These are phyloP conservation scores for Rhizopus microsporus DNA, from an alignment of 371 early-diverging fungal genomes.

Conservation along the genomic window DNA sequence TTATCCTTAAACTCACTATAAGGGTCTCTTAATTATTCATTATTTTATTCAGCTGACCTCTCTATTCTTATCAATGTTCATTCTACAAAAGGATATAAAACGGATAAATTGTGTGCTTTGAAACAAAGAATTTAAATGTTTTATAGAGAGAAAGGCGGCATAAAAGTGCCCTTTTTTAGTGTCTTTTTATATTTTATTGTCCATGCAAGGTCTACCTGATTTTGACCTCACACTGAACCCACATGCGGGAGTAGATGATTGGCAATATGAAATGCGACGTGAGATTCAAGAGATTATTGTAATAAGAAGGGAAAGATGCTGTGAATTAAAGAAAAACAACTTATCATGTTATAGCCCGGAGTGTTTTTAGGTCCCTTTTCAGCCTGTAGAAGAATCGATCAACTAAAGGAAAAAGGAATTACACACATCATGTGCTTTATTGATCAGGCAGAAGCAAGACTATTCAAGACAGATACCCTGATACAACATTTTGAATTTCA, in stretches of 20 bases:
- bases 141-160: neutral
- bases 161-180: constrained; percentile 6
- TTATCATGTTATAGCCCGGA: constrained; percentile 47
- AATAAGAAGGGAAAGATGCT: constrained; percentile 4
- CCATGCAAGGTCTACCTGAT: constrained; percentile 1
- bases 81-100: constrained; percentile 9
- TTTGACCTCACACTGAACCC: constrained; percentile 10
- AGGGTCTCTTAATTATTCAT: too few relatives aligned
- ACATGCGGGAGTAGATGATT: constrained; percentile 49
- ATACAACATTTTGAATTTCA: constrained; percentile 25
- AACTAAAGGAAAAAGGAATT: constrained; percentile 57
- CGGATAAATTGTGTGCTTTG: constrained; percentile 44
- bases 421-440: constrained; percentile 78
- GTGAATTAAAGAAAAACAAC: neutral
- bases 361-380: constrained; percentile 82
- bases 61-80: too few relatives aligned
- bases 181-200: constrained; percentile 1
- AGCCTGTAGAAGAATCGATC: constrained; percentile 59
- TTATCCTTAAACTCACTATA: too few relatives aligned
- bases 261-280: constrained; percentile 80
- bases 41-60: too few relatives aligned
- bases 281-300: constrained; percentile 83
- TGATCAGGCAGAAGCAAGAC: constrained; percentile 58
- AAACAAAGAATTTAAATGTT: constrained; percentile 5
- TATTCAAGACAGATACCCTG: constrained; percentile 38